Conservation (phyloP, 805 yeast species). For the Candida vaughaniae region DNA sequence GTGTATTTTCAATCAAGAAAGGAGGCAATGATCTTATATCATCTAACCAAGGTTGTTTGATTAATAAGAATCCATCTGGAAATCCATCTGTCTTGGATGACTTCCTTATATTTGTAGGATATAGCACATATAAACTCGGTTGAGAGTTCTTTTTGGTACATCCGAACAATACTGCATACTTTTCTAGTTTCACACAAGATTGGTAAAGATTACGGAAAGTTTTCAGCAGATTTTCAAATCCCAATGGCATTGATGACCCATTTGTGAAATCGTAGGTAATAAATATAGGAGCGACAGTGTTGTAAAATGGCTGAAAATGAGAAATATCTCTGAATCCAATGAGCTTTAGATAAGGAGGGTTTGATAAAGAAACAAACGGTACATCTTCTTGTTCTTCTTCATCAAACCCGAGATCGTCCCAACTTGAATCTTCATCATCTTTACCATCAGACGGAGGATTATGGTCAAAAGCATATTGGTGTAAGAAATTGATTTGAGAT, state of each 20-base stretch:
- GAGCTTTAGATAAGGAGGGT: constrained; percentile 56
- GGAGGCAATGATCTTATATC: constrained; percentile 70
- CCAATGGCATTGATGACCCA: constrained; percentile 29
- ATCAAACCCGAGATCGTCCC: constrained; percentile 16
- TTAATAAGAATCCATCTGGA: constrained; percentile 73
- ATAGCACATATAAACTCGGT: constrained; percentile 59
- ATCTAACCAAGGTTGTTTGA: constrained; percentile 70
- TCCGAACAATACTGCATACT: constrained; percentile 75
- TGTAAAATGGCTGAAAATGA: constrained; percentile 50
- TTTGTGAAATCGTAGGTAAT: constrained; percentile 62
- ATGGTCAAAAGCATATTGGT: constrained; percentile 36
- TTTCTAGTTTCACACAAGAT: constrained; percentile 48
- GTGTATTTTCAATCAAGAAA: constrained; percentile 17
- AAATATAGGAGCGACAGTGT: constrained; percentile 55
- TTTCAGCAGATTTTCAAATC: constrained; percentile 58
- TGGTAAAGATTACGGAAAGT: constrained; percentile 70
- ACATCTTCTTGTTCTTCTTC: constrained; percentile 16
- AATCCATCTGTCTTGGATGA: constrained; percentile 23
- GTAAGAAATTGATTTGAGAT: constrained; percentile 27
- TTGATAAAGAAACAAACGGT: constrained; percentile 16
- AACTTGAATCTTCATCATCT: constrained; percentile 10
- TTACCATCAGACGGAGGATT: constrained; percentile 8
- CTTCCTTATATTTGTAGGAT: constrained; percentile 45
- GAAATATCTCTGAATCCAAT: constrained; percentile 61
- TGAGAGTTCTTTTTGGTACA: constrained; percentile 50